These are phyloP conservation scores for Phytophthora foliorum DNA, from an alignment of 352 stramenopile species.

Conservation along the genomic window DNA sequence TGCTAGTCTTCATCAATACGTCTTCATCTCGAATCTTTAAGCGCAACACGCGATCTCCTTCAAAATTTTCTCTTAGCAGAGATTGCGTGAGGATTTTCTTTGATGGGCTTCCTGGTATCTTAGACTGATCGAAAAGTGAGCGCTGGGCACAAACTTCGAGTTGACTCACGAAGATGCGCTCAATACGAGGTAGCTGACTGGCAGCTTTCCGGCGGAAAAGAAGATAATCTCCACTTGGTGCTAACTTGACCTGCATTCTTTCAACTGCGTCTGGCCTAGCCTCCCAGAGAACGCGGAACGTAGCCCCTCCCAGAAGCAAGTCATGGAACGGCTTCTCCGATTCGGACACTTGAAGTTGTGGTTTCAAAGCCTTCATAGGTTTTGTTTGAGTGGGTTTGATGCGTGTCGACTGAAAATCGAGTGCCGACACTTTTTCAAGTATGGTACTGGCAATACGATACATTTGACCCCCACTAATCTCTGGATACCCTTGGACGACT, in stretches of 20 bases:
- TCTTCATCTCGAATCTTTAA: slow-evolving; percentile 53
- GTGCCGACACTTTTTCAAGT: slow-evolving; percentile 36
- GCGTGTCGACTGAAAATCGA: slow-evolving; percentile 25
- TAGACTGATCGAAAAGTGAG: slow-evolving; percentile 13
- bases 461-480: slow-evolving; percentile 22
- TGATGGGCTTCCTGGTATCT: slow-evolving; percentile 12
- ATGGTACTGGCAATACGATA: slow-evolving; percentile 34
- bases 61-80: slow-evolving; percentile 28
- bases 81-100: slow-evolving; percentile 27
- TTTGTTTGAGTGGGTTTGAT: slow-evolving; percentile 8
- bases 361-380: slow-evolving; percentile 1
- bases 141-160: slow-evolving; percentile 44
- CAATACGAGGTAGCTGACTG: slow-evolving; percentile 26
- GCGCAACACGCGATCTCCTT: slow-evolving; percentile 44
- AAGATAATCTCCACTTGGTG: slow-evolving; percentile 49
- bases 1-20: slow-evolving; percentile 46
- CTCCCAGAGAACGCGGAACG: slow-evolving; percentile 38
- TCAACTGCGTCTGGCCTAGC: slow-evolving; percentile 40
- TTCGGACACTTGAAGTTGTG: slow-evolving; percentile 11
- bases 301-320: slow-evolving; percentile 32
- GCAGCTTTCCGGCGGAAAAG: slow-evolving; percentile 45
- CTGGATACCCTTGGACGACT: slow-evolving; percentile 32
- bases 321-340: slow-evolving; percentile 29
- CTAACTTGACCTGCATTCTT: slow-evolving; percentile 43
- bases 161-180: slow-evolving; percentile 58